Percentiles rank a stretch among this genome's conserved stretches.
Evolutionary conservation across 2,329 filamentous ascomycete species (phyloP).

Genomic region (Trichoderma breve): DNA sequence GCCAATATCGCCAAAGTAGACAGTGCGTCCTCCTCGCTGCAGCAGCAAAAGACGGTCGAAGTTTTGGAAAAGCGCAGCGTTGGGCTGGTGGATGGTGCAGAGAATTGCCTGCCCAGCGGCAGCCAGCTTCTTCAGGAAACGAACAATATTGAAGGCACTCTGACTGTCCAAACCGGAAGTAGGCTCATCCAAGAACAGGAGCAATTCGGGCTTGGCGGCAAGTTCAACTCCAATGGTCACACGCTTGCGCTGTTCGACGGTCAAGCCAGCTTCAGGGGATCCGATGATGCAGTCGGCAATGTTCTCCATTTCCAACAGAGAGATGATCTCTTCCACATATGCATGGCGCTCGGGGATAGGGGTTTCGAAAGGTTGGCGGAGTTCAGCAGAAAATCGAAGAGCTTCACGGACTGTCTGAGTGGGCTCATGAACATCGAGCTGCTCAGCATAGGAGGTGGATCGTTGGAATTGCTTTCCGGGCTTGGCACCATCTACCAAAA

Average conservation of each 20-base stretch:
- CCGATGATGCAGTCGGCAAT: constrained; percentile 61
- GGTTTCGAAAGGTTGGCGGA: constrained; percentile 56
- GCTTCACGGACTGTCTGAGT: constrained; percentile 63
- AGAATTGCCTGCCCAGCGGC: constrained; percentile 83
- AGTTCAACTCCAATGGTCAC: constrained; percentile 92
- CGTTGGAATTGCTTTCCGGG: constrained; percentile 61
- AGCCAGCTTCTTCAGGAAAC: constrained; percentile 73
- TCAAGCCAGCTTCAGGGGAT: constrained; percentile 65
- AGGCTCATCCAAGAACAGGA: constrained; percentile 77
- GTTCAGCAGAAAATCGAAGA: constrained; percentile 60
- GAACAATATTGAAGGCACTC: constrained; percentile 73
- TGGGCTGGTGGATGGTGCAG: constrained; percentile 89
- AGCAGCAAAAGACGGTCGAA: constrained; percentile 81
- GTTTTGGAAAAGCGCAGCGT: constrained; percentile 80
- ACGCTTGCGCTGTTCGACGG: constrained; percentile 65
- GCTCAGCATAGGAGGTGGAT: constrained; percentile 61
- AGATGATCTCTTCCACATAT: constrained; percentile 62
- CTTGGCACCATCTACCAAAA: constrained; percentile 55
- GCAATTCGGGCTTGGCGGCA: constrained; percentile 74
- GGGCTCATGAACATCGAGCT: constrained; percentile 61
- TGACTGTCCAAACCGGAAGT: constrained; percentile 65
- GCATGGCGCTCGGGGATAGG: constrained; percentile 54
- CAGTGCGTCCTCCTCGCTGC: constrained; percentile 73
- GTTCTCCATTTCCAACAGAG: constrained; percentile 56
- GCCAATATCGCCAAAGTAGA: constrained; percentile 85